phyloP scores from a whole-genome alignment of 495 filamentous ascomycete species.

The Stereocaulon alpinum region DNA sequence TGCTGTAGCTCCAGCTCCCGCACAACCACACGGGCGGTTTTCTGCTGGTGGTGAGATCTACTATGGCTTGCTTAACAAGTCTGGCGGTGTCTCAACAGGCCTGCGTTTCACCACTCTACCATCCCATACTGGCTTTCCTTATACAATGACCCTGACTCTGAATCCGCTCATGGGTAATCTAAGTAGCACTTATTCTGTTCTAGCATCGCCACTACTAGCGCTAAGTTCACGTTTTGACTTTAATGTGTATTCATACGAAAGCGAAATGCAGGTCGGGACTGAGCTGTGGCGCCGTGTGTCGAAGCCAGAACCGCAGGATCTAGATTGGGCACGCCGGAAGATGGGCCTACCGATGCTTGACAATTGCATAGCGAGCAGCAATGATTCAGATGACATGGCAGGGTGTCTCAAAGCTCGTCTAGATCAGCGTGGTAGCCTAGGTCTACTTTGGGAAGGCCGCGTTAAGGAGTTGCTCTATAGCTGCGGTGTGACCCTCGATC shows the following conservation, averaged over 20 bases:
- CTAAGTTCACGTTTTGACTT: constrained; percentile 89
- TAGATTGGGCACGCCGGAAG: constrained; percentile 24
- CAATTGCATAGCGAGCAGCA: not conserved
- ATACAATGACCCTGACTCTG: constrained; percentile 83
- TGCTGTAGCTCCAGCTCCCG: constrained; percentile 26
- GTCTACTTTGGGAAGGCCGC: constrained; percentile 86
- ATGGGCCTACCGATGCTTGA: constrained; percentile 6
- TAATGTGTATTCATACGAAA: constrained; percentile 97
- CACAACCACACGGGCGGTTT: constrained; percentile 51
- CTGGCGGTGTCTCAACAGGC: constrained; percentile 72
- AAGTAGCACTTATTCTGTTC: constrained; percentile 79
- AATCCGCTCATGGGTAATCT: constrained; percentile 91
- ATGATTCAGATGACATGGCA: constrained; percentile 51
- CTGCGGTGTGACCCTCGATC: constrained; percentile 68
- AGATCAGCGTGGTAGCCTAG: constrained; percentile 74
- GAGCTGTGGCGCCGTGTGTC: constrained; percentile 71
- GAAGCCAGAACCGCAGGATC: constrained; percentile 32
- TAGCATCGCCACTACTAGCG: constrained; percentile 67
- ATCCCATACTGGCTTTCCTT: constrained; percentile 72
- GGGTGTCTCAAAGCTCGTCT: constrained; percentile 86
- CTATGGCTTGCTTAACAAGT: constrained; percentile 85
- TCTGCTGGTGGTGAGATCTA: constrained; percentile 88
- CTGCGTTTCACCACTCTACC: constrained; percentile 85
- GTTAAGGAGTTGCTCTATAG: constrained; percentile 89
- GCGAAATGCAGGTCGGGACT: constrained; percentile 77